Evolutionary conservation across 306 rosid species (phyloP), one percentile per base, ranked within the genome.

Genomic region (Luffa aegyptiaca): DNA sequence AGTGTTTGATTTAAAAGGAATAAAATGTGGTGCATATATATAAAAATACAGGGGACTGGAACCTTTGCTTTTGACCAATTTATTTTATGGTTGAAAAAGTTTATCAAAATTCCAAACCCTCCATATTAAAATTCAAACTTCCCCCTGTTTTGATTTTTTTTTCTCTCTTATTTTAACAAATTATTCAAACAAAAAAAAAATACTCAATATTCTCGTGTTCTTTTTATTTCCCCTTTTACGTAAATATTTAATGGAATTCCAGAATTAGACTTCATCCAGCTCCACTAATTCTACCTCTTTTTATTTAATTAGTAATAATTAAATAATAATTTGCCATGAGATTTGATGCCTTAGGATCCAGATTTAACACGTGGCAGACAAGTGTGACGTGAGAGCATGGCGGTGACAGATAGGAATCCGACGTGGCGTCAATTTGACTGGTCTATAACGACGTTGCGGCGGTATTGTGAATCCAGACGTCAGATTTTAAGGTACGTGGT

Each of bases 41-140:
- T 0, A 26, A 26, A 39, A 39, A 66, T 39, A 37, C 73, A 39
- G 17, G 49, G 41, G 49, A 39, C 41, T 70, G 36, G 55, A 44
- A 70, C 51, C 76, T 11, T 70, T n/a, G 4, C 56, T 70, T 70
- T 70, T 70, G 76, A 70, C 76, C 76, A 44, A 70, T 6, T 70
- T 44, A 45, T 70, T 70, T 70, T 70, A 18, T 70, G 10, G n/a
- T 18, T 39, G 33, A 68, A 68, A 42, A 68, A 0, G 16, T 39
- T 17, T 0, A 21, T 70, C 0, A 20, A 42, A 20, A 44, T 41
- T 69, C 52, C 5, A 42, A 69, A 20, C 35, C 9, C 51, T 66
- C 75, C 16, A 10, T 3, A 9, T 48, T 3, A 20, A 57, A 20
- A 44, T 70, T 42, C 53, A 70, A 70, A 70, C 53, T 9, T 68